A percentile compares a stretch with the other conserved stretches of the same genome.
phyloP scores from a whole-genome alignment of 164 flowering plant species.

The Chimonanthus praecox region DNA sequence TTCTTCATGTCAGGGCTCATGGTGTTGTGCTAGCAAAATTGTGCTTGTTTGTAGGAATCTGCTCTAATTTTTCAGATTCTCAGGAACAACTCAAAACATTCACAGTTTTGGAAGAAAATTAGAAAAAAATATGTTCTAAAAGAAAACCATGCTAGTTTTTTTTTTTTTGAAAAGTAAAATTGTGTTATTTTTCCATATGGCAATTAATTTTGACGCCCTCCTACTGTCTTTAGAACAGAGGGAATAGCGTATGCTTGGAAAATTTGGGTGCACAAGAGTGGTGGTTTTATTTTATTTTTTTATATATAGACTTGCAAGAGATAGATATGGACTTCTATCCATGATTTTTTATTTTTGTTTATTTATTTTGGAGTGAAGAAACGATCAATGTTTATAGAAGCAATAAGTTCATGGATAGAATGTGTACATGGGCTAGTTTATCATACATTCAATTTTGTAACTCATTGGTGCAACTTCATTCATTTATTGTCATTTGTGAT shows the following conservation, averaged over 20 bases:
- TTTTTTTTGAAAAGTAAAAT: too few species aligned
- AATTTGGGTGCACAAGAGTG: neutral
- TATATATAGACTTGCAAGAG: neutral
- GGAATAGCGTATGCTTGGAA: neutral
- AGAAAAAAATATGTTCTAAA: neutral
- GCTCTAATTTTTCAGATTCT: neutral
- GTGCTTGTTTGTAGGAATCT: neutral
- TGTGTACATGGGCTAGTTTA: too few species aligned
- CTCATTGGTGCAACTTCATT: neutral
- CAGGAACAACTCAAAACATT: neutral
- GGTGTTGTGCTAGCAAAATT: too few species aligned
- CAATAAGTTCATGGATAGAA: too few species aligned
- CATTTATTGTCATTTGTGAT: conserved; percentile 4
- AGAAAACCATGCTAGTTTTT: neutral
- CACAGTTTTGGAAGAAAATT: too few species aligned
- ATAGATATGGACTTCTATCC: too few species aligned
- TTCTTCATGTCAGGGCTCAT: too few species aligned
- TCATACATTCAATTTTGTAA: too few species aligned
- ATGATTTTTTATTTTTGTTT: too few species aligned
- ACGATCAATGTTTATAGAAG: too few species aligned
- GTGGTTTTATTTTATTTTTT: too few species aligned
- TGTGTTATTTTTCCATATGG: neutral
- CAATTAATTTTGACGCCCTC: neutral
- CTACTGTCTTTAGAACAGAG: neutral
- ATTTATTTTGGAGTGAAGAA: too few species aligned